These are phyloP conservation scores for Exsudoporus frostii DNA, from an alignment of 768 basidiomycete genomes.

Conservation along the genomic window DNA sequence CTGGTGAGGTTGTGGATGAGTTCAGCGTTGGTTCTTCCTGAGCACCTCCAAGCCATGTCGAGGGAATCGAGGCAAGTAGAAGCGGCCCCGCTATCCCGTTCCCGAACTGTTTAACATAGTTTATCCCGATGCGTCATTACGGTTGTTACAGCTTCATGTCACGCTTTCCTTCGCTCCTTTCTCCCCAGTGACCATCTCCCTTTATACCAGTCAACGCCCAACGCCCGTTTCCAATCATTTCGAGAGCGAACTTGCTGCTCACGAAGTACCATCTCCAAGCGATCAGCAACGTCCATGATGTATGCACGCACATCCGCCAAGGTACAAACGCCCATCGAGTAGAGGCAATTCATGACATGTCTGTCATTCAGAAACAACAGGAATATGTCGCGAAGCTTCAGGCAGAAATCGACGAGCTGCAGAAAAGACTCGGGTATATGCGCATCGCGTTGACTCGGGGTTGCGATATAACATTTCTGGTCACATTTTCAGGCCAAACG, in stretches of 20 bases:
- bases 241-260: neutral
- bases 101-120: slow-evolving; percentile 8
- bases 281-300: slow-evolving; percentile 8
- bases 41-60: slow-evolving; percentile 81
- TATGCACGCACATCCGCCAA: slow-evolving; percentile 31
- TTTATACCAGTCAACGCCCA: neutral
- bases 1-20: slow-evolving; percentile 65
- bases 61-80: neutral
- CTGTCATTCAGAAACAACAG: slow-evolving; percentile 44
- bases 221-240: neutral
- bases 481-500: slow-evolving; percentile 32
- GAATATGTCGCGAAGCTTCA: slow-evolving; percentile 46
- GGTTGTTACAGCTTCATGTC: too few relatives aligned
- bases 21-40: slow-evolving; percentile 65
- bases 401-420: slow-evolving; percentile 45
- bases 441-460: neutral
- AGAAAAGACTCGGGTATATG: slow-evolving; percentile 45
- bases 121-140: slow-evolving; percentile 6
- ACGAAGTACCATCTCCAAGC: neutral
- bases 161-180: neutral
- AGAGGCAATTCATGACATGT: neutral
- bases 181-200: neutral
- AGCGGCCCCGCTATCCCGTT: too few relatives aligned
- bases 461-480: neutral
- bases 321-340: slow-evolving; percentile 13